A percentile compares a stretch with the other conserved stretches of the same genome.
phyloP scores from a whole-genome alignment of 2,329 filamentous ascomycete species.

The Pezicula radicicola region DNA sequence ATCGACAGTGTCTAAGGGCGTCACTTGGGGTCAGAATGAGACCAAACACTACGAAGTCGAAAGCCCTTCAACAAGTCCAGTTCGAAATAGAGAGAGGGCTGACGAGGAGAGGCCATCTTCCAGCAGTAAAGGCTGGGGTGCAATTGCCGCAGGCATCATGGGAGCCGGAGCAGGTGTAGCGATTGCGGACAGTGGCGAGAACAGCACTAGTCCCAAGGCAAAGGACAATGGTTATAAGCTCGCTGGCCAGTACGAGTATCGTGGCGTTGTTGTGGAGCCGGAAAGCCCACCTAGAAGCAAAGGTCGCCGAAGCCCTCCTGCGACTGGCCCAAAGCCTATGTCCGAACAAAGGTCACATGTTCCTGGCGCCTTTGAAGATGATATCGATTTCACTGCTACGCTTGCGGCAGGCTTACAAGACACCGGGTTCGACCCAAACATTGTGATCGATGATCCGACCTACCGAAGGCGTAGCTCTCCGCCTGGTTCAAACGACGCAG shows the following conservation, averaged over 20 bases:
- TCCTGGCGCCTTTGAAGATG: constrained; percentile 64
- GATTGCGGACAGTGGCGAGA: constrained; percentile 18
- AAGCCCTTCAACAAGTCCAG: constrained; percentile 43
- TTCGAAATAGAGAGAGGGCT: constrained; percentile 28
- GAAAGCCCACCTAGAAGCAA: constrained; percentile 15
- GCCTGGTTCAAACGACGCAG: constrained; percentile 51
- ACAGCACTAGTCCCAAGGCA: constrained; percentile 11
- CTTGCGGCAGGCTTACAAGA: constrained; percentile 65
- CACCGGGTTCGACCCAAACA: constrained; percentile 68
- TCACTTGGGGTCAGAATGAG: constrained; percentile 64
- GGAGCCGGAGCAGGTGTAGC: constrained; percentile 34
- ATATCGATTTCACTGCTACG: constrained; percentile 67
- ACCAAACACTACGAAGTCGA: constrained; percentile 62
- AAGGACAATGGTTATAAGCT: constrained; percentile 8
- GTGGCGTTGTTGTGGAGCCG: constrained; percentile 20
- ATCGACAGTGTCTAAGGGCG: constrained; percentile 49
- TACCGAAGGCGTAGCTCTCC: constrained; percentile 64
- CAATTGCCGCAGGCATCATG: constrained; percentile 47
- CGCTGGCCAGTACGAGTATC: constrained; percentile 20
- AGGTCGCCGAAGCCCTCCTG: constrained; percentile 38
- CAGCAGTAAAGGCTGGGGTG: constrained; percentile 43
- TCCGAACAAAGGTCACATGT: constrained; percentile 48
- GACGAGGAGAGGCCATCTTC: constrained; percentile 19
- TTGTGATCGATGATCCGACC: constrained; percentile 63
- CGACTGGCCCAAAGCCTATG: constrained; percentile 55